phyloP scores from a whole-genome alignment of 495 filamentous ascomycete genomes.

The Podospora sp. region DNA sequence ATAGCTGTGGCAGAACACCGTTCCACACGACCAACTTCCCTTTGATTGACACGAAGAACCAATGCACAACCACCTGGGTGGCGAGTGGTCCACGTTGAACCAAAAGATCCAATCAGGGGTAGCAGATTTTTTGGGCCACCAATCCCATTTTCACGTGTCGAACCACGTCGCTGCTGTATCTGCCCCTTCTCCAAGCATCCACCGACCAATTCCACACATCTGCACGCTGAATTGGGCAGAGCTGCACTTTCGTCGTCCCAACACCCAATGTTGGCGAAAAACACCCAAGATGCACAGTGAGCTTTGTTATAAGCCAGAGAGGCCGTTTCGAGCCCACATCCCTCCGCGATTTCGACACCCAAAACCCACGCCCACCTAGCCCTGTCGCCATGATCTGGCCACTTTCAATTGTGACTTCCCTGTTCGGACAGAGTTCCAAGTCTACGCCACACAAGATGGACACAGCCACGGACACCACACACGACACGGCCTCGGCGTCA shows the following conservation, averaged over 20 bases:
- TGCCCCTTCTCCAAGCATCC: not conserved
- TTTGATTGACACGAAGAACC: not conserved
- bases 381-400: slow-evolving; percentile 8
- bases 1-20: not conserved
- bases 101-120: not conserved
- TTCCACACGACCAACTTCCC: not conserved
- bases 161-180: not conserved
- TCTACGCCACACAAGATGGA: not conserved
- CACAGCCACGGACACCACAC: not conserved
- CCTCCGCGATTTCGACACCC: not conserved
- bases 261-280: not conserved
- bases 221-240: not conserved
- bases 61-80: not conserved
- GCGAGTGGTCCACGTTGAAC: not conserved
- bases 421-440: slow-evolving; percentile 2
- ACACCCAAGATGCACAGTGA: not conserved
- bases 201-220: not conserved
- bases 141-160: not conserved
- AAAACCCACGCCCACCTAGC: not conserved
- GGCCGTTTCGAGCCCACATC: not conserved
- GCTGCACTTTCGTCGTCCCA: not conserved
- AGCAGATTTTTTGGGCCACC: not conserved
- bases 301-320: not conserved
- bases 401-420: slow-evolving; percentile 5
- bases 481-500: slow-evolving; percentile 17